Evolutionary conservation across 1,139 yeast species (phyloP), one percentile per base, ranked within the genome.

Genomic region (Taphrina wiesneri): DNA sequence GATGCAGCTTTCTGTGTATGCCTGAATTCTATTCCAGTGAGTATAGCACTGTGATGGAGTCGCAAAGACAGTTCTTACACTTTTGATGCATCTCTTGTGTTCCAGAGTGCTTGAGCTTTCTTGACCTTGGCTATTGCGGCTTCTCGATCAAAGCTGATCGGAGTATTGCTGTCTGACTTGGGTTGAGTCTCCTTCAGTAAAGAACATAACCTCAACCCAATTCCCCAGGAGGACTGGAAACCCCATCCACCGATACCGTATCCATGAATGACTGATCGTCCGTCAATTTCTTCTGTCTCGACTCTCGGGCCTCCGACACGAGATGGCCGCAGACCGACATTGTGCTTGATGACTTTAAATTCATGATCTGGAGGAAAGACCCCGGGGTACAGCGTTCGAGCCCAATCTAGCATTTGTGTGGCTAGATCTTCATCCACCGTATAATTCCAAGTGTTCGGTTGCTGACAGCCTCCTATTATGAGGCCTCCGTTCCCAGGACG

Each of bases 231-330:
- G 11, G 39, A 23, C 75, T 86, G 92, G 75, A 84, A 87, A 1
- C 95, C 95, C 67, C 86, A 84, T 0, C 95, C 95, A 51, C 86
- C 81, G 7, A 91, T 90, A 34, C 95, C 95, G 72, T 86, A 86
- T 74, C 86, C 86, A 73, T 87, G 91, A 17, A 87, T 77, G 0
- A 77, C 67, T 59, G 78, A 79, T 30, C 74, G 76, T 25, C 72
- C 74, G 19, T 32, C 51, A 26, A 77, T 69, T 1, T 65, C 63
- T 68, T 83, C 85, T 47, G 74, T 73, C 72, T 85, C 88, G 39
- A 86, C 68, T n/a, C 82, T 62, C n/a, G 72, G 72, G 0, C 93
- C 93, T 1, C 85, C 86, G 7, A 75, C 72, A 73, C 93, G 80
- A 0, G 86, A 88, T 0, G 93, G 93, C 70, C 93, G 80, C 72